Base-by-base conservation (phyloP, 208 protist species). In the Trypanosoma vivax region DNA sequence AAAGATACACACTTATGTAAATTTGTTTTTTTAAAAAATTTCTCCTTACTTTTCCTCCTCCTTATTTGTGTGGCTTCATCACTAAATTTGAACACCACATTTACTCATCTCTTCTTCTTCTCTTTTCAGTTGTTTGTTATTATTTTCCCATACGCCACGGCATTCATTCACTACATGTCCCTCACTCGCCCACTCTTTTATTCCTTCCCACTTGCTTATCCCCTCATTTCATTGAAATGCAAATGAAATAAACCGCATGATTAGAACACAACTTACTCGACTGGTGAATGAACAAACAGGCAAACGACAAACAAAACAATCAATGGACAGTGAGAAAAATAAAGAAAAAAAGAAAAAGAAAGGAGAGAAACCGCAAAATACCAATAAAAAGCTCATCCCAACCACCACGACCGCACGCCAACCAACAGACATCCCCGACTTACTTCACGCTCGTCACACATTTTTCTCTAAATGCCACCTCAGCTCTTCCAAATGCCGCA, bases 401-500 rank as follows among this genome's bases (percentile, higher is more conserved):
- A 37, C 9, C 33, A 14, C 33, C 33, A 37, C n/a, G n/a, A n/a
- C n/a, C n/a, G n/a, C n/a, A n/a, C n/a, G n/a, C n/a, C n/a, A n/a
- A n/a, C n/a, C n/a, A 37, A 37, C 33, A 37, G 14, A 37, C 33
- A 37, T n/a, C n/a, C n/a, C n/a, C n/a, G n/a, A n/a, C n/a, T n/a
- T n/a, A n/a, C n/a, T n/a, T n/a, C n/a, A n/a, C n/a, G n/a, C n/a
- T n/a, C n/a, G n/a, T n/a, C n/a, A n/a, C n/a, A n/a, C n/a, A n/a
- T n/a, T n/a, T 37, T 37, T 37, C 33, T 37, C 33, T 14, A n/a
- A 9, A n/a, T 37, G 9, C 9, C n/a, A 9, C 16, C 55, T 53
- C 62, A 88, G 50, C 80, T 88, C 65, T 87, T 88, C 95, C 95
- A 98, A 56, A 97, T 93, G 28, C 94, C 79, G 73, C 94, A 97